A percentile compares a stretch with the other conserved stretches of the same genome.
phyloP scores from a whole-genome alignment of 495 filamentous ascomycete species.

The Podospora appendiculata region DNA sequence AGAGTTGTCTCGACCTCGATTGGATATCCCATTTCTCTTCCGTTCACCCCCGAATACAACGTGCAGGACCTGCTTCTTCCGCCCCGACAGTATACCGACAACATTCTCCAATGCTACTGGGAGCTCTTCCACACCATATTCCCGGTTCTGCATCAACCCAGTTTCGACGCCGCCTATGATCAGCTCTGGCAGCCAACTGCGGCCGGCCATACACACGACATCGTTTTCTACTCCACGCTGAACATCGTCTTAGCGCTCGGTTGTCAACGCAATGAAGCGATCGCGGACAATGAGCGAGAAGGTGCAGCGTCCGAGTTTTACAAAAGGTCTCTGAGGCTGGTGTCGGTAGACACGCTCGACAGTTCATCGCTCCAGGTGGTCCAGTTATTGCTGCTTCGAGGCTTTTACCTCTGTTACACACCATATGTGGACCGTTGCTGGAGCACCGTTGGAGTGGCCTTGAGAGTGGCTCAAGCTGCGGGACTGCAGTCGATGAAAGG shows the following conservation, averaged over 20 bases:
- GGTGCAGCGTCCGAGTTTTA: slow-evolving; percentile 26
- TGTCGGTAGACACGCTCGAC: slow-evolving; percentile 29
- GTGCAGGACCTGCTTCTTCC: slow-evolving; percentile 20
- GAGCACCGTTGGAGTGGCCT: slow-evolving; percentile 31
- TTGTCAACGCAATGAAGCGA: slow-evolving; percentile 23
- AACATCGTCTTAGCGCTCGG: slow-evolving; percentile 33
- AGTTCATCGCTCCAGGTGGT: slow-evolving; percentile 19
- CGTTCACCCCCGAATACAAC: background rate
- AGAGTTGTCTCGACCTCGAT: too few species aligned
- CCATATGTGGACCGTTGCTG: slow-evolving; percentile 32
- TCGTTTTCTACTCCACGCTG: slow-evolving; percentile 26
- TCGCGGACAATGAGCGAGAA: slow-evolving; percentile 13
- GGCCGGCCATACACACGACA: slow-evolving; percentile 4
- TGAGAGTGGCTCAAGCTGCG: slow-evolving; percentile 28
- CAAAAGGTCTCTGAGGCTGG: slow-evolving; percentile 19
- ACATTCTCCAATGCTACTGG: slow-evolving; percentile 29
- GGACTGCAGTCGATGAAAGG: slow-evolving; percentile 21
- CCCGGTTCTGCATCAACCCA: slow-evolving; percentile 30
- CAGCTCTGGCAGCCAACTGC: slow-evolving; percentile 15
- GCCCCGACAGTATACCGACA: slow-evolving; percentile 22
- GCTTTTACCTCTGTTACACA: slow-evolving; percentile 31
- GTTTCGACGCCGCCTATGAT: slow-evolving; percentile 22
- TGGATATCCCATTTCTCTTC: background rate
- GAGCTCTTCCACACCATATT: slow-evolving; percentile 25
- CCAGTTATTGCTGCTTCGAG: slow-evolving; percentile 31